A percentile compares a stretch with the other conserved stretches of the same genome.
Conservation (phyloP, 768 basidiomycete genomes). For the Suillus lakei region DNA sequence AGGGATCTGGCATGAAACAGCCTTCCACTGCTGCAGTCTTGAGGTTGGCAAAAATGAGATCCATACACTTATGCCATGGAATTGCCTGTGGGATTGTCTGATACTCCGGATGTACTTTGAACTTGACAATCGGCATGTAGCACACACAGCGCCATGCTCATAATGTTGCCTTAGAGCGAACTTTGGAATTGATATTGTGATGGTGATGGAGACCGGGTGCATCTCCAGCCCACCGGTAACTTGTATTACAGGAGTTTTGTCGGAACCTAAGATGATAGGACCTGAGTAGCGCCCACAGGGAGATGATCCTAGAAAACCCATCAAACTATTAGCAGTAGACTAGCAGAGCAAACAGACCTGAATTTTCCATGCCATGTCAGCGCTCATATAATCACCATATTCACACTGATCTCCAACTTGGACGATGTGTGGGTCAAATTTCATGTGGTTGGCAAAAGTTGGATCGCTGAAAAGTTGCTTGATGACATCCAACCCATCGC, state of each 20-base stretch:
- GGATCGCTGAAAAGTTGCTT: conserved; percentile 29
- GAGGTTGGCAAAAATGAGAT: conserved; percentile 33
- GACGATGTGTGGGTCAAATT: conserved; percentile 21
- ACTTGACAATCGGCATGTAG: conserved; percentile 33
- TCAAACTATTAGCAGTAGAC: conserved; percentile 29
- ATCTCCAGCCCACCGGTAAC: conserved; percentile 33
- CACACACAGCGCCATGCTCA: conserved; percentile 20
- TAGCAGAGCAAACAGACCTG: conserved; percentile 23
- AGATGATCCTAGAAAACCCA: conserved; percentile 27
- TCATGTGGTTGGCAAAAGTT: conserved; percentile 24
- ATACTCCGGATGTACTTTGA: conserved; percentile 22
- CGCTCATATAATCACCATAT: conserved; percentile 30
- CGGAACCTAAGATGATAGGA: conserved; percentile 35
- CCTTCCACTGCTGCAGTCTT: conserved; percentile 33
- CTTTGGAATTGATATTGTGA: conserved; percentile 32
- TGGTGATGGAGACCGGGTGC: conserved; percentile 25
- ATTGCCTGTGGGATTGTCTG: conserved; percentile 27
- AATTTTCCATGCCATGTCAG: conserved; percentile 22
- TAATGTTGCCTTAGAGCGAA: conserved; percentile 11
- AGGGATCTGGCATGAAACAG: conserved; percentile 30
- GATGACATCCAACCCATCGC: conserved; percentile 28
- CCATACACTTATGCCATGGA: conserved; percentile 35
- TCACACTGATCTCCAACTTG: conserved; percentile 10
- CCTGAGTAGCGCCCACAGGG: conserved; percentile 30
- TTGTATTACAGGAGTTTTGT: conserved; percentile 38